Evolutionary conservation across 208 protist genomes (phyloP), one percentile per base, ranked within the genome.

Genomic region (Leishmania amazonensis): DNA sequence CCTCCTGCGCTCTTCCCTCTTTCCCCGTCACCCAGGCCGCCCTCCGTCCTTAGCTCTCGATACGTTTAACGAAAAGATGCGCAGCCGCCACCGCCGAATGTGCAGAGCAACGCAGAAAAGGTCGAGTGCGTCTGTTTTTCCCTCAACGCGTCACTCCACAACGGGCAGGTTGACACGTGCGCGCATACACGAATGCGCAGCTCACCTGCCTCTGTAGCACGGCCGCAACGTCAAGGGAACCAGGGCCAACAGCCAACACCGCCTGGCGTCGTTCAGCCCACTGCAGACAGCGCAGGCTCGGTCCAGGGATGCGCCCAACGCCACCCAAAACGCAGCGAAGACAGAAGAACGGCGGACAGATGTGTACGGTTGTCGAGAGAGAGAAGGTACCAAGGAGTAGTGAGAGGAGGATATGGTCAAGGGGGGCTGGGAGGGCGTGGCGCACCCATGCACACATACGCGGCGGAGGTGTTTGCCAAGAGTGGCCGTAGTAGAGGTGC

Each of bases 271-370:
- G 24, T 15, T 64, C 58, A 64, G 58, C 58, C 28, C 58, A 64
- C 58, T 35, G 2, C 58, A 64, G 28, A 64, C 58, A 28, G n/a
- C 58, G 58, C 58, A 64, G 28, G 21, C 28, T 64, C 28, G 0
- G 28, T 64, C n/a, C 28, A 64, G 28, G 58, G 58, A 7, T 9
- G n/a, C 58, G 28, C 58, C 13, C 58, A 35, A 31, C 28, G 58
- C 58, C 58, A 64, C 58, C 58, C 58, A n/a, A 74, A 40, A 40
- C 40, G 35, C n/a, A 40, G 65, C 35, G 65, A 71, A 71, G 65
- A 15, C 51, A 54, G 15, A 54, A 19, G 51, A 54, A 15, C 15
- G 51, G 51, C 51, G 1, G 51, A 21, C 51, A 21, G 51, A 54
- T 54, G 51, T 4, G 58, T 15, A 11, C 71, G 21, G 4, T 53